phyloP scores from a whole-genome alignment of 169 alveolate genomes.

The Plasmodium sp. region DNA sequence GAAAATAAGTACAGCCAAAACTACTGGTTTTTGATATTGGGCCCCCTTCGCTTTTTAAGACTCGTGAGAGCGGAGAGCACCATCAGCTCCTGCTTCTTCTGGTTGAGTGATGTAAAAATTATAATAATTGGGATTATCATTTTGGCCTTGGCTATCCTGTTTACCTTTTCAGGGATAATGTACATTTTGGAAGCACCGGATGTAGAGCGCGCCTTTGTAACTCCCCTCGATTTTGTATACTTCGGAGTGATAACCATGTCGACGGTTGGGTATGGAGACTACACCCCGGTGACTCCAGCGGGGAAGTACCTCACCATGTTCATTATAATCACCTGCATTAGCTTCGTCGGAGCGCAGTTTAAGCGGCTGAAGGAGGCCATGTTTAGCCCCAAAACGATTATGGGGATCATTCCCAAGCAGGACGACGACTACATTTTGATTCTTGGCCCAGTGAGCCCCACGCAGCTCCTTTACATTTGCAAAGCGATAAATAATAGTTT shows the following conservation, averaged over 20 bases:
- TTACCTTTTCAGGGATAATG: slow-evolving; percentile 85
- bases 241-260: slow-evolving; percentile 87
- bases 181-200: slow-evolving; percentile 85
- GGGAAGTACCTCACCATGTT: slow-evolving; percentile 80
- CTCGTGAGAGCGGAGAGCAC: slow-evolving; percentile 82
- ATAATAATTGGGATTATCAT: slow-evolving; percentile 84
- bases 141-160: slow-evolving; percentile 78
- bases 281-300: slow-evolving; percentile 78
- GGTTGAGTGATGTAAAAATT: slow-evolving; percentile 82
- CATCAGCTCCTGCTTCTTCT: slow-evolving; percentile 79
- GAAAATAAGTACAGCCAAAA: slow-evolving; percentile 50
- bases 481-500: slow-evolving; percentile 78
- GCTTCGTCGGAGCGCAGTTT: slow-evolving; percentile 84
- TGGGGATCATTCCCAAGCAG: slow-evolving; percentile 77
- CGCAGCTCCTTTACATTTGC: slow-evolving; percentile 80
- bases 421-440: slow-evolving; percentile 79
- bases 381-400: slow-evolving; percentile 70
- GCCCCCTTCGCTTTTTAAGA: slow-evolving; percentile 83
- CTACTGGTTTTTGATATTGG: slow-evolving; percentile 77
- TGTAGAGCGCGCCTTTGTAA: slow-evolving; percentile 57
- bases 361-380: slow-evolving; percentile 82
- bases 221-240: slow-evolving; percentile 82
- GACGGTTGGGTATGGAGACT: slow-evolving; percentile 88
- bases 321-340: slow-evolving; percentile 78
- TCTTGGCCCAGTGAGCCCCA: slow-evolving; percentile 83